Evolutionary conservation across 768 basidiomycete genomes (phyloP).

Genomic region (Porphyrellus cyaneotinctus): DNA sequence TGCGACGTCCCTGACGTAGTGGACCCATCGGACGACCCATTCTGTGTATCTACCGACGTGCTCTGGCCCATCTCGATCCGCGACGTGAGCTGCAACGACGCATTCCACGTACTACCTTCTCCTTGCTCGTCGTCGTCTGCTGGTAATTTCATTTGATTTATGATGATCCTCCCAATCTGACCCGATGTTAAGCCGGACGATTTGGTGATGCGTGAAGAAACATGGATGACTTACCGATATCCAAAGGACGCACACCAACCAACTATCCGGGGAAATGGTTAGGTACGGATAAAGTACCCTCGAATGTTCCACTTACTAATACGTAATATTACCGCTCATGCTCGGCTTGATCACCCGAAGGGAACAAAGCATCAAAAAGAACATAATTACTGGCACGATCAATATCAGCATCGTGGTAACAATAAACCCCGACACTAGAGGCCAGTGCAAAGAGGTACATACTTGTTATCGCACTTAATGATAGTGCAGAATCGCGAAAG

Average conservation of each 20-base stretch:
- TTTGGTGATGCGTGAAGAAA: background rate
- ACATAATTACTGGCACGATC: slow-evolving; percentile 11
- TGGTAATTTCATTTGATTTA: slow-evolving; percentile 12
- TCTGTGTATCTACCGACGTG: no score
- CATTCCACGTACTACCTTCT: background rate
- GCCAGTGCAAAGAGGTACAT: background rate
- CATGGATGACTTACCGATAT: slow-evolving; percentile 14
- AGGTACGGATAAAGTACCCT: background rate
- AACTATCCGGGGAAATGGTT: slow-evolving; percentile 5
- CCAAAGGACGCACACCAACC: slow-evolving; percentile 20
- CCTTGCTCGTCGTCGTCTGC: background rate
- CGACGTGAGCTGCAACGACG: slow-evolving; percentile 13
- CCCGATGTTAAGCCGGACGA: background rate
- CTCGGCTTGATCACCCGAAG: slow-evolving; percentile 8
- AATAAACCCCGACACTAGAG: background rate
- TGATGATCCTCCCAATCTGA: slow-evolving; percentile 15
- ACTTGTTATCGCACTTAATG: slow-evolving; percentile 13
- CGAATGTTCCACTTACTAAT: slow-evolving; percentile 12
- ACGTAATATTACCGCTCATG: slow-evolving; percentile 19
- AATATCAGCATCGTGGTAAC: background rate
- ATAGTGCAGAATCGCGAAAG: slow-evolving; percentile 16
- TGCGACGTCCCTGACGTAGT: no score
- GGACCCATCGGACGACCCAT: no score
- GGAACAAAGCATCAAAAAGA: slow-evolving; percentile 19
- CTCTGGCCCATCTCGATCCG: background rate